phyloP scores from a whole-genome alignment of 169 alveolate genomes.

The Plasmodium coatneyi region DNA sequence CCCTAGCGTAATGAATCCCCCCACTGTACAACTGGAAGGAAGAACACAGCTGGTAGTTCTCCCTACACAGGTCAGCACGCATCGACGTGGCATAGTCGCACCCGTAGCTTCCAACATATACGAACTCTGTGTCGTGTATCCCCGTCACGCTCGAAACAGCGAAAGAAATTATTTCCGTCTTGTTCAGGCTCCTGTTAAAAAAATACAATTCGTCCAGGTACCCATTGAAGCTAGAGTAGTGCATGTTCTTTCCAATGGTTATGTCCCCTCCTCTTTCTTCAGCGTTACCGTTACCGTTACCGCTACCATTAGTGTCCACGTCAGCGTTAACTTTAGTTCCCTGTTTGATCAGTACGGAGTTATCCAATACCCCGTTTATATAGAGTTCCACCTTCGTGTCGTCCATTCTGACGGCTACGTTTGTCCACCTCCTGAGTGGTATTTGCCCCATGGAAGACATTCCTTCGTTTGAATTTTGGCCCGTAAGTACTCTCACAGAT shows the following conservation, averaged over 20 bases:
- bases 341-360: constrained; percentile 29
- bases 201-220: constrained; percentile 50
- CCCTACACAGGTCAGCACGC: constrained; percentile 76
- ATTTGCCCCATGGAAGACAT: constrained; percentile 47
- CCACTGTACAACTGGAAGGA: constrained; percentile 80
- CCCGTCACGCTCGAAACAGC: constrained; percentile 37
- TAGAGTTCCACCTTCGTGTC: constrained; percentile 7
- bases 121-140: constrained; percentile 42
- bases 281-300: neutral
- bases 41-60: constrained; percentile 78
- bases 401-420: constrained; percentile 22
- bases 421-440: constrained; percentile 64
- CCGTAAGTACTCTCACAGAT: constrained; percentile 17
- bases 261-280: constrained; percentile 31
- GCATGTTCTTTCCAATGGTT: constrained; percentile 18
- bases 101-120: constrained; percentile 74
- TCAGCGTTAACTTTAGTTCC: neutral
- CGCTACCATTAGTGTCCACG: neutral
- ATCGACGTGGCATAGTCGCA: constrained; percentile 78
- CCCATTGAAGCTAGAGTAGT: constrained; percentile 61
- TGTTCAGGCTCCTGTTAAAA: constrained; percentile 9
- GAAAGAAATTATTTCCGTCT: constrained; percentile 52
- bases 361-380: constrained; percentile 42
- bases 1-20: constrained; percentile 83
- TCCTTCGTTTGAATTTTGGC: constrained; percentile 37